Evolutionary conservation across 2,329 filamentous ascomycete species (phyloP), one percentile per base, ranked within the genome.

Genomic region (Trichoderma gracile): DNA sequence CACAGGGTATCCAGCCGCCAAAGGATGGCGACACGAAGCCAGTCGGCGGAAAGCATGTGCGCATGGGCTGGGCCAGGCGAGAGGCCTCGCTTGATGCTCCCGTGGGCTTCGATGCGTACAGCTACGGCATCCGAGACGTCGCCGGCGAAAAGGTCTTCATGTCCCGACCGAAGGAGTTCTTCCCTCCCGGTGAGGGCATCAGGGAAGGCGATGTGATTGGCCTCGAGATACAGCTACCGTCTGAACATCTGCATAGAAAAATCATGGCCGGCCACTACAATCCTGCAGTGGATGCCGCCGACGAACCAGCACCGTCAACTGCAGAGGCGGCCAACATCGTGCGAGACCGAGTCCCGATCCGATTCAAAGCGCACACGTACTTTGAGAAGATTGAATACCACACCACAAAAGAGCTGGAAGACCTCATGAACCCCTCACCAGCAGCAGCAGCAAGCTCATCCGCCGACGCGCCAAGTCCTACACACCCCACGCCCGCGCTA

Each of bases 371-470:
- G 47, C 92, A 96, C 75, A 90, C 93, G 60, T 97, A 96, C 79
- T 97, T 97, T 76, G 94, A 98, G 77, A 90, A 92, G 73, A 90
- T 93, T 68, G 93, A 96, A 73, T 96, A 96, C 75, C 91, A 94
- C 70, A 83, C 91, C 0, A 90, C 89, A 12, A 96, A 96, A 74
- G 90, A 96, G 69, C 86, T 98, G 46, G 93, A 97, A 71, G 91
- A 96, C 71, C 79, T 90, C 21, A 89, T 93, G 82, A 91, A 91
- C 72, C 88, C 88, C 1, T 85, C 86, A 15, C 82, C 86, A 2
- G 76, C 78, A 0, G 77, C 78, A 0, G 68, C 78, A 1, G 73
- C 74, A 56, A 75, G 78, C 60, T 83, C 85, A 21, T 79, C 81
- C 0, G 78, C 81, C 0, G 85, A 88, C 54, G 71, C 82, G 12